Evolutionary conservation across 805 yeast genomes (phyloP), one percentile per base, ranked within the genome.

Genomic region (Ogataea ramenticola): DNA sequence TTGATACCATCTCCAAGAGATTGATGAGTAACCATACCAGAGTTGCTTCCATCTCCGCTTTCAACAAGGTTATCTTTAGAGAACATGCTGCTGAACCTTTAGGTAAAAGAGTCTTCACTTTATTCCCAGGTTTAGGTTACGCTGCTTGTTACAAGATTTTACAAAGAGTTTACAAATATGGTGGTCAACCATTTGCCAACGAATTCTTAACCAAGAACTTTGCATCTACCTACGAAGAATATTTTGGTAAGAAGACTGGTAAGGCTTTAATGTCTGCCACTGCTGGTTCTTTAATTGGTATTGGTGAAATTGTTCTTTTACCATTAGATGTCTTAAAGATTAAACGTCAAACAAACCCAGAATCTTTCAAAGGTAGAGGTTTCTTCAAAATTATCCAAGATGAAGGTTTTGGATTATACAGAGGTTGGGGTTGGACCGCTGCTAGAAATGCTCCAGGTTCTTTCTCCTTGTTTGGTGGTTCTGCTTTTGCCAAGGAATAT

Each of bases 401-500:
- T 62, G 99, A 93, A 70, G 98, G 99, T 17, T 75, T 88, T 47
- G 88, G 93, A 21, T 74, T 93, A 55, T 93, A 93, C 72, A 77
- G 96, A 64, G 99, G 99, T 53, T 90, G 97, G 96, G 98, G 97
- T 46, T 93, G 99, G 99, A 93, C 99, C 47, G 95, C 95, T 55
- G 99, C 99, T 37, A 84, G 99, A 78, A 93, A 93, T 64, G 97
- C 98, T 2, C 99, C 99, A 33, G 99, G 99, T 47, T 88, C 96
- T 2, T 93, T 93, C 61, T 96, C 98, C 16, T 73, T 93, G 46
- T 93, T 93, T 55, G 99, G 99, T 55, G 99, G 98, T 69, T 89
- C 91, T 61, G 96, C 99, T 15, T 93, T 93, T 63, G 98, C 99
- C 49, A 93, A 93, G 71, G 99, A 93, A 70, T 93, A 87, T 70